Evolutionary conservation across 495 filamentous ascomycete species (phyloP).

Genomic region (Aspergillus nanangensis): DNA sequence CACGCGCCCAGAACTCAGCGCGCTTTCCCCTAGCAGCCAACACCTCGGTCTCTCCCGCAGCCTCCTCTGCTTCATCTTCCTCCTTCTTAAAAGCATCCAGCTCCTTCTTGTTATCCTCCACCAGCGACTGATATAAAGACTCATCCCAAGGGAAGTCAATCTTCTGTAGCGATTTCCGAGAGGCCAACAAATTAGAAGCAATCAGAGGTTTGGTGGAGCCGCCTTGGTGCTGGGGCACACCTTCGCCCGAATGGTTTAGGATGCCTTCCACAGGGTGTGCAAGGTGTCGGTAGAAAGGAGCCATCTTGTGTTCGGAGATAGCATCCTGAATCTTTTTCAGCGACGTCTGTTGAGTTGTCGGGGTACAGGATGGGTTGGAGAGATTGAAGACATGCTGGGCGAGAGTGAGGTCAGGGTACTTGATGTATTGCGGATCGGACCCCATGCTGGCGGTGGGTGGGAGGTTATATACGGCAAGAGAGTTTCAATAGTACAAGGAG

Average conservation of each 20-base stretch:
- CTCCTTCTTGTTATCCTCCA: conserved; percentile 86
- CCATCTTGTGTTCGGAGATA: conserved; percentile 92
- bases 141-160: conserved; percentile 87
- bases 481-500: conserved; percentile 8
- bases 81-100: conserved; percentile 90
- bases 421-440: conserved; percentile 93
- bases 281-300: conserved; percentile 90
- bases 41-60: conserved; percentile 93
- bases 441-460: conserved; percentile 63
- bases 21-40: conserved; percentile 88
- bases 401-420: conserved; percentile 86
- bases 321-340: conserved; percentile 86
- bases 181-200: conserved; percentile 64
- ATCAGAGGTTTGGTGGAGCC: conserved; percentile 53
- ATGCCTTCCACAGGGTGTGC: conserved; percentile 93
- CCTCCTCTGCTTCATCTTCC: conserved; percentile 89
- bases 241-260: conserved; percentile 73
- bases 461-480: conserved; percentile 1
- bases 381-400: conserved; percentile 97
- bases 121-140: conserved; percentile 74
- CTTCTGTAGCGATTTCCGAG: conserved; percentile 53
- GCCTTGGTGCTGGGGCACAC: conserved; percentile 53
- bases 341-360: conserved; percentile 62
- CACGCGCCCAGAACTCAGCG: conserved; percentile 89
- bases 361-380: conserved; percentile 77